Evolutionary conservation across 2,329 filamentous ascomycete genomes (phyloP), one percentile per base, ranked within the genome.

Genomic region (Harringtonia aguacate): DNA sequence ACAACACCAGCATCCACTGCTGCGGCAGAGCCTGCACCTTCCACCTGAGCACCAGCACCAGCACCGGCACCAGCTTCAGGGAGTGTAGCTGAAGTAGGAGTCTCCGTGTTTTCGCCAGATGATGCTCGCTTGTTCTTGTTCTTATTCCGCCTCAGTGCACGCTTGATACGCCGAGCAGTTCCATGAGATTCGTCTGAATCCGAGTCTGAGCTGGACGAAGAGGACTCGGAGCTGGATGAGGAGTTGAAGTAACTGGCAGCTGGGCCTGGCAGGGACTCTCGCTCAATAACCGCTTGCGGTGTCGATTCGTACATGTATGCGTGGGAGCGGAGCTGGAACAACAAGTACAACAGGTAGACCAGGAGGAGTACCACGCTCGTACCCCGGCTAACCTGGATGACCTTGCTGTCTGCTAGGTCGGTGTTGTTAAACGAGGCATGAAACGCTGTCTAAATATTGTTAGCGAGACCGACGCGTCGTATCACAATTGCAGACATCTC

Each of bases 261-360:
- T 2, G 85, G 72, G 57, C 84, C 81, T 9, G 81, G 81, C 50
- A 79, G 74, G 0, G 77, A 79, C 55, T 86, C 81, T 35, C 53
- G 52, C 39, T 61, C 59, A 46, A 85, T 81, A 34, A 81, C 72
- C 45, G 79, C 75, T 53, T 84, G 78, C 1, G 81, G 81, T 10
- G 79, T 84, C 48, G 80, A 79, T 55, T 79, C 77, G 63, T 84
- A 85, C 62, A 86, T 79, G 31, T 72, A 68, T 30, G 66, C 65
- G 55, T 84, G 82, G 1, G 82, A 79, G 53, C 80, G 83, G 40
- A 90, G 72, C 60, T 89, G 84, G 60, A 89, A 87, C 50, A 81
- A 65, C 6, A 90, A 75, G 52, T 89, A 90, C 42, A 79, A 72
- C 18, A 69, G 72, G 57, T 90, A 90, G 15, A 86, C 78, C 24